Evolutionary conservation across 1,284 basidiomycete species (phyloP), one percentile per base, ranked within the genome.

Genomic region (Ceratobasidium papillatum): DNA sequence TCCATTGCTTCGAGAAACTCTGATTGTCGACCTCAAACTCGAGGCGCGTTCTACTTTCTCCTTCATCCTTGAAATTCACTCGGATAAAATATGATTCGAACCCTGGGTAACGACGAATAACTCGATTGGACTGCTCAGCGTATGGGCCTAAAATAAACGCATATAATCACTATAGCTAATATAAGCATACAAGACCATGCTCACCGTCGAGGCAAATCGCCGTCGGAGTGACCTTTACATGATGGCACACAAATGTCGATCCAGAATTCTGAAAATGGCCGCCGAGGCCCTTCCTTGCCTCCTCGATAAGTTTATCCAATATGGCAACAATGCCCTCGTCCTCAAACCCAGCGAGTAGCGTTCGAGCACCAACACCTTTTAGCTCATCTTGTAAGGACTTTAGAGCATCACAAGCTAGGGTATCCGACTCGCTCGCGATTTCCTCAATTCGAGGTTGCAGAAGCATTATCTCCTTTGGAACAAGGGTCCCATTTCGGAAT

Each of bases 61-160:
- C 74, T 59, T 76, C 75, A 38, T 76, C 75, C 30, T 34, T 58
- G 43, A 76, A 75, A 14, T 27, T 69, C 7, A 76, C 74, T 9
- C 74, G 75, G 38, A 76, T 36, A 51, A 76, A 74, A 51, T 75
- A 45, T 4, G 75, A 74, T 12, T 76, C 61, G 32, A 25, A 75
- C 1, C 75, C 62, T 38, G 64, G 54, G 34, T 38, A 76, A 4
- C 22, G 12, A 30, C 75, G 61, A 52, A 76, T 62, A 19, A 76
- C 74, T 34, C 75, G 38, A 54, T 76, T 76, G 17, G 62, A 68
- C 38, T 75, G 62, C 22, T 76, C 76, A 8, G 49, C 32, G 22
- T 56, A 34, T 3, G 76, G 76, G 9, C 76, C 76, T 74, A 52
- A 17, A 54, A 43, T 27, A 30, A 32, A 54, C 12, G 27, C 52